Evolutionary conservation across 2,329 filamentous ascomycete species (phyloP).

Genomic region (Alternaria viburni): DNA sequence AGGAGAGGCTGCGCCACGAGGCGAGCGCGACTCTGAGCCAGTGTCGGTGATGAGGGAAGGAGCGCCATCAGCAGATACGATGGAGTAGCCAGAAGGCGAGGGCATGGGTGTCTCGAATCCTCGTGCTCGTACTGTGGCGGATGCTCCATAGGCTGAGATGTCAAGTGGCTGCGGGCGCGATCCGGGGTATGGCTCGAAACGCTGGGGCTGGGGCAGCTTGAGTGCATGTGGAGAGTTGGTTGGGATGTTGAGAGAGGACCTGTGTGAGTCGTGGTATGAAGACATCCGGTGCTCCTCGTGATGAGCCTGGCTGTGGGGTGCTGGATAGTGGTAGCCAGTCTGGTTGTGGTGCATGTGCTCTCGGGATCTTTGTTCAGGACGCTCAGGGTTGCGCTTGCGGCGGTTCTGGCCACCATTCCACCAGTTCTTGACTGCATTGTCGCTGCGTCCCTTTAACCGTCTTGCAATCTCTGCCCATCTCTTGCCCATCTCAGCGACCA

Average conservation of each 20-base stretch:
- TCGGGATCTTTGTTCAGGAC: constrained; percentile 32
- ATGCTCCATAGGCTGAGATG: constrained; percentile 31
- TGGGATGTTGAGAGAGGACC: constrained; percentile 35
- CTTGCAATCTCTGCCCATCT: constrained; percentile 93
- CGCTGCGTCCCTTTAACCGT: constrained; percentile 80
- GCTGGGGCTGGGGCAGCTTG: constrained; percentile 43
- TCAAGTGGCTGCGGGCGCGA: constrained; percentile 43
- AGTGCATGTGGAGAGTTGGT: constrained; percentile 37
- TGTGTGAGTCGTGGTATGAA: constrained; percentile 39
- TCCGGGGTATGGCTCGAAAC: constrained; percentile 40
- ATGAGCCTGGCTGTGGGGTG: constrained; percentile 28
- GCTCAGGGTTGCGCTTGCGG: constrained; percentile 57
- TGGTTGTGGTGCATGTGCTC: constrained; percentile 43
- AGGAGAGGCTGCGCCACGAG: constrained; percentile 53
- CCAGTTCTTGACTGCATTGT: constrained; percentile 98
- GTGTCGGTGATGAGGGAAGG: constrained; percentile 75
- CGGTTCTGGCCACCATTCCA: constrained; percentile 95
- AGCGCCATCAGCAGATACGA: constrained; percentile 67
- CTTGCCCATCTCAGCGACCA: constrained; percentile 81
- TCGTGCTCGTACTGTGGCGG: constrained; percentile 31
- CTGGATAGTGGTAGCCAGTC: constrained; percentile 37
- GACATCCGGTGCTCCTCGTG: constrained; percentile 35
- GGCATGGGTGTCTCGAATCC: constrained; percentile 64
- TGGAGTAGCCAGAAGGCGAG: constrained; percentile 68
- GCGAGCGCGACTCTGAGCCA: constrained; percentile 56